phyloP scores from a whole-genome alignment of 2,329 filamentous ascomycete species.

The Tolypocladium amazonense region DNA sequence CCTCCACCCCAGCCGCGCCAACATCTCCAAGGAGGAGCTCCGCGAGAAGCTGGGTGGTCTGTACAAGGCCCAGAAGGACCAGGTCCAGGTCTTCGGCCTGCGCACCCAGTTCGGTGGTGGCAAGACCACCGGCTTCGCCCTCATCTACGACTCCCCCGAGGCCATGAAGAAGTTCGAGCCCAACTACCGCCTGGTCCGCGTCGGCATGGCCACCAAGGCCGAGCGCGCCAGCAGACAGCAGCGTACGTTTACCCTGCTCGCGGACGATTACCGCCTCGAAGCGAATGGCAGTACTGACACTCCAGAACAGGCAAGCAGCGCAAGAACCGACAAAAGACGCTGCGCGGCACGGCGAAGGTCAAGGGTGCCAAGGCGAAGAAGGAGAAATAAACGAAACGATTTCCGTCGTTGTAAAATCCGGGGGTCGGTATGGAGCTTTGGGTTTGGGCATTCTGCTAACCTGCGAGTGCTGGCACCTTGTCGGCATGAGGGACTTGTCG shows the following conservation, averaged over 20 bases:
- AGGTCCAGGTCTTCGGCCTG: constrained; percentile 96
- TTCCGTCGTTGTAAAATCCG: constrained; percentile 19
- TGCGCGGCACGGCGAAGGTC: constrained; percentile 95
- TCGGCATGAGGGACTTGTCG: constrained; percentile 10
- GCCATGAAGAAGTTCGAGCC: constrained; percentile 99
- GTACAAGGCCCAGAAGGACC: constrained; percentile 98
- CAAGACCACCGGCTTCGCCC: constrained; percentile 98
- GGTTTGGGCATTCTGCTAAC: constrained; percentile 16
- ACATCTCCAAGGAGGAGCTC: constrained; percentile 99
- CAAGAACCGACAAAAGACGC: constrained; percentile 99
- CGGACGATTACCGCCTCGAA: background rate
- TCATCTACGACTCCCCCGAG: constrained; percentile 97
- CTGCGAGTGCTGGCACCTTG: constrained; percentile 14
- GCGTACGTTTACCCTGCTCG: constrained; percentile 56
- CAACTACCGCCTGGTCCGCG: constrained; percentile 89
- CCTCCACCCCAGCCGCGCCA: constrained; percentile 96
- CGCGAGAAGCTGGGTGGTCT: constrained; percentile 86
- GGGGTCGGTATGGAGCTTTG: constrained; percentile 17
- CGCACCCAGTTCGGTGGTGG: constrained; percentile 98
- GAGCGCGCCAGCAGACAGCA: constrained; percentile 98
- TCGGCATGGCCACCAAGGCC: constrained; percentile 85
- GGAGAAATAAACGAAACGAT: constrained; percentile 59
- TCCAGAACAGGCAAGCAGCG: constrained; percentile 84
- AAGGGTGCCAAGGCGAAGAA: constrained; percentile 95
- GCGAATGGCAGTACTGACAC: constrained; percentile 9